phyloP scores from a whole-genome alignment of 83 land plant species.

The Diphasiastrum complanatum region DNA sequence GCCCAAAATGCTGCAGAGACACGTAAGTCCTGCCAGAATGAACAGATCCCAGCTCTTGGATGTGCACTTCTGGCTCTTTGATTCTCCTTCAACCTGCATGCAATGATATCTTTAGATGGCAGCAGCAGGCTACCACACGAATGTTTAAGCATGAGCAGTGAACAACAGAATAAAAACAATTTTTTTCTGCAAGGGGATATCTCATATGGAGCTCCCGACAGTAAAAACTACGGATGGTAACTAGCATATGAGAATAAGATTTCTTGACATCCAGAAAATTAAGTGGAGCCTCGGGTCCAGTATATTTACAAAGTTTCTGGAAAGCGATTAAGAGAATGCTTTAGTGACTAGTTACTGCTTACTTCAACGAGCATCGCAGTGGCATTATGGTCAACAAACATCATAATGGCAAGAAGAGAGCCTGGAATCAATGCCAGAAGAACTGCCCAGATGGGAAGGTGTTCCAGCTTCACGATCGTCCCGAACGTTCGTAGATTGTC shows the following conservation, averaged over 20 bases:
- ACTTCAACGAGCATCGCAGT: constrained; percentile 21
- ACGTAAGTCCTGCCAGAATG: constrained; percentile 1
- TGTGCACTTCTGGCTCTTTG: background rate
- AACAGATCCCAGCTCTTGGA: constrained; percentile 5
- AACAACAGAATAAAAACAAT: no score
- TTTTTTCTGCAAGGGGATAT: no score
- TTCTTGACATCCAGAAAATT: background rate
- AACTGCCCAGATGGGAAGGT: constrained; percentile 25
- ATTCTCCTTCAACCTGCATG: background rate
- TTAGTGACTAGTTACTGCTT: no score
- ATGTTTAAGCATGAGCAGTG: no score
- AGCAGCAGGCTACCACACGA: background rate
- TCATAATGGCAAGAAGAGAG: constrained; percentile 19
- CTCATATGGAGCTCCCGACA: no score
- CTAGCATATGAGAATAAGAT: background rate
- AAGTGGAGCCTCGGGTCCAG: background rate
- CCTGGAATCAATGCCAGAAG: constrained; percentile 24
- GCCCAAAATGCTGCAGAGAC: constrained; percentile 15
- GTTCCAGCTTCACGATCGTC: constrained; percentile 2
- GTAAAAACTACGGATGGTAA: no score
- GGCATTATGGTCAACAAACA: constrained; percentile 24
- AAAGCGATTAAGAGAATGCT: no score
- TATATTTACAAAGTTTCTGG: background rate
- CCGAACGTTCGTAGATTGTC: constrained; percentile 16
- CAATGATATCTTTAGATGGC: background rate